Percentiles rank a stretch among this genome's conserved stretches.
These are phyloP conservation scores for Yarrowia sp. DNA, from an alignment of 805 yeast species.

Conservation along the genomic window DNA sequence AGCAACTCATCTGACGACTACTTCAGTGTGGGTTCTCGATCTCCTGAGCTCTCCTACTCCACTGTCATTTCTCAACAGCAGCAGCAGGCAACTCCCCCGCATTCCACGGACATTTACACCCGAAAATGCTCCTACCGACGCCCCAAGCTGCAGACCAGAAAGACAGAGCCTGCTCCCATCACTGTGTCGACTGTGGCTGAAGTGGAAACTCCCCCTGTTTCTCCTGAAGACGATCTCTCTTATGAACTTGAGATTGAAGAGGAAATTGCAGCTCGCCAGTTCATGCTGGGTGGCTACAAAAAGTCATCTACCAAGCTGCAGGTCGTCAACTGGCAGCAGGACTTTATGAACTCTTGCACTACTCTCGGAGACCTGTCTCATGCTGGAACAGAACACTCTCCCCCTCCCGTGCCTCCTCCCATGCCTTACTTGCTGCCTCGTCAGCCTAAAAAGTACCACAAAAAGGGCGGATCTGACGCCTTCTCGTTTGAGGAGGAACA, in stretches of 20 bases:
- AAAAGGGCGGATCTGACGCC: conserved; percentile 16
- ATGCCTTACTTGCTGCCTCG: not conserved
- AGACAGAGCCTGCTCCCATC: conserved; percentile 2
- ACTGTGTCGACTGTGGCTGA: conserved; percentile 7
- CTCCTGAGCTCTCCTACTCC: not conserved
- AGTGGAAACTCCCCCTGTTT: not conserved
- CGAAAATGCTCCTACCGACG: conserved; percentile 18
- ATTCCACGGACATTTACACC: conserved; percentile 26
- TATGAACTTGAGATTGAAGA: conserved; percentile 18
- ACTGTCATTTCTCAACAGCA: not conserved
- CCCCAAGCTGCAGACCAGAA: conserved; percentile 4
- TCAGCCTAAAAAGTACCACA: conserved; percentile 1
- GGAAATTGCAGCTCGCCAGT: conserved; percentile 21
- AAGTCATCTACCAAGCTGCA: conserved; percentile 19
- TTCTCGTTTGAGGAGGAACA: conserved; percentile 5
- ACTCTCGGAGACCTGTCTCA: conserved; percentile 12
- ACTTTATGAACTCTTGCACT: conserved; percentile 15
- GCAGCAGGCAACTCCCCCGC: not conserved
- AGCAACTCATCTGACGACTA: conserved; percentile 8
- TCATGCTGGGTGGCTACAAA: conserved; percentile 24
- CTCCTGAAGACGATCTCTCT: conserved; percentile 7
- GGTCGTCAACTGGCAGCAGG: conserved; percentile 25
- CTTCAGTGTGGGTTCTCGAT: not conserved
- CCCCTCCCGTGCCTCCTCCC: conserved; percentile 6
- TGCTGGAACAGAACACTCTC: not conserved